Base-by-base conservation (phyloP, 768 basidiomycete genomes). In the Mycena polygramma region DNA sequence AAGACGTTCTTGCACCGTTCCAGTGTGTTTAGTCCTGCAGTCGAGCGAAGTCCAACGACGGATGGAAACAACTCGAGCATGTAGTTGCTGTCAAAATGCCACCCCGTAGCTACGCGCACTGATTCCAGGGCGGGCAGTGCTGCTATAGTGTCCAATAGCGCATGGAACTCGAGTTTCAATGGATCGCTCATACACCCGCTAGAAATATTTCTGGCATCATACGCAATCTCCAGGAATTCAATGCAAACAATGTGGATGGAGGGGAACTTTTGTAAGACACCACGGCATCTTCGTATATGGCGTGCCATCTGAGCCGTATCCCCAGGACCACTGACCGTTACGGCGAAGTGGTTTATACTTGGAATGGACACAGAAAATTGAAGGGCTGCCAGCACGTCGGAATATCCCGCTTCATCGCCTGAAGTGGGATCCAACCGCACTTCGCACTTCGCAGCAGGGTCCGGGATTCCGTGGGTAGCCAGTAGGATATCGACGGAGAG, bases 21-120 rank as follows among this genome's bases (percentile, higher is more conserved):
- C n/a, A n/a, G n/a, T n/a, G n/a, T n/a, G n/a, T n/a, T n/a, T n/a
- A n/a, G n/a, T n/a, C n/a, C n/a, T n/a, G n/a, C n/a, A n/a, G n/a
- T n/a, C n/a, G 39, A 17, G 52, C 20, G 19, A 20, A 43, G 9
- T 8, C 14, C 37, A 24, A 17, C 35, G 9, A 57, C 43, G 30
- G 26, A 55, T 14, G 65, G 65, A 17, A 66, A 66, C 13, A 43
- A 8, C 20, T 66, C 57, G 37, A 66, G 57, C 55, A 58, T 48
- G 64, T 66, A 66, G 19, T 11, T 49, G n/a, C 35, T 46, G 49
- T 59, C 48, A 39, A 66, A 66, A 59, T 57, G 22, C 65, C 54
- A 57, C 8, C 65, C 65, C 2, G 65, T 59, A 13, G 57, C 46
- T 36, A 66, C 15, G 14, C 49, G 36, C 8, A 66, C 10, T 6